Evolutionary conservation across 345 rosid species (phyloP), one percentile per base, ranked within the genome.

Genomic region (Turnera subulata): DNA sequence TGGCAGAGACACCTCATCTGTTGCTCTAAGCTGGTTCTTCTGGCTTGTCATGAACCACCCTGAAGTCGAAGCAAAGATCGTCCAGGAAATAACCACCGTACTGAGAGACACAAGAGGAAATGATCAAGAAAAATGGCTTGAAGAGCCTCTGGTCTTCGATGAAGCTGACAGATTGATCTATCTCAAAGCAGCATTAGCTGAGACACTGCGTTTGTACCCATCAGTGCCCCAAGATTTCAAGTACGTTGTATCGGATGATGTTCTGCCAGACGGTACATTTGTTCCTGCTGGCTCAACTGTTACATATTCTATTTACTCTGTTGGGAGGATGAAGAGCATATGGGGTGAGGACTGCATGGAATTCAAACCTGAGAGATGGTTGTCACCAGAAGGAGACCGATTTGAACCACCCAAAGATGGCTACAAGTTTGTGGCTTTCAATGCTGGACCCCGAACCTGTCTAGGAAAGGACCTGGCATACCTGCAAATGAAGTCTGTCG

Each of bases 11-110:
- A 91, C 97, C 5, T 91, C 97, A 3, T 91, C 97, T 0, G 94
- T 85, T 19, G 97, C 97, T 5, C 74, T 91, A 33, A 87, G 93
- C 68, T 91, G 97, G 97, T 91, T 91, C 73, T 91, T 91, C 76
- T 88, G 94, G 91, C 86, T 88, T 1, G 82, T 91, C 50, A 85
- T 83, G 89, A 84, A 82, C 64, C 68, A 82, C 33, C 80, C 81
- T 0, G 74, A 70, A 21, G 73, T 88, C 0, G 98, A 91, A 64
- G 61, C 58, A 48, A 91, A 81, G 63, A 82, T 91, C 59, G 46
- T 88, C n/a, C 40, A 48, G 0, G 98, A 91, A 65, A 75, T 91
- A 55, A 58, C 84, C 8, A 67, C 45, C 17, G 84, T 85, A 48
- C 82, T 91, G 6, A 64, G 52, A 40, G 84, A 81, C 29, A 82